Percentiles rank a stretch among this genome's conserved stretches.
phyloP scores from a whole-genome alignment of 2,329 filamentous ascomycete genomes.

The Coniochaeta sp. region DNA sequence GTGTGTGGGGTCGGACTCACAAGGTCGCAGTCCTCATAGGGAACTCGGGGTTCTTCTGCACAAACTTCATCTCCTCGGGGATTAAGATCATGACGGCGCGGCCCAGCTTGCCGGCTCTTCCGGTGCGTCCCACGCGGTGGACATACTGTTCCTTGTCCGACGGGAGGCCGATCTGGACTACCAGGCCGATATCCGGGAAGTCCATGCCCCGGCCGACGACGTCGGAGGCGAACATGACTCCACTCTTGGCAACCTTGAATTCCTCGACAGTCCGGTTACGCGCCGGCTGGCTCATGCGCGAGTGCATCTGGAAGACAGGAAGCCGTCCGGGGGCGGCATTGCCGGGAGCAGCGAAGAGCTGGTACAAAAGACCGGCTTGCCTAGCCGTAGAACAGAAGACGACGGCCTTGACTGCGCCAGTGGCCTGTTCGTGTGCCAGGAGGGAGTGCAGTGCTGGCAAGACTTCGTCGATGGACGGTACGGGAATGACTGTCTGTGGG shows the following conservation, averaged over 20 bases:
- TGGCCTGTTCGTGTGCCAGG: slow-evolving; percentile 35
- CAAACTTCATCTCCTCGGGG: slow-evolving; percentile 17
- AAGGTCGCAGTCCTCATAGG: slow-evolving; percentile 13
- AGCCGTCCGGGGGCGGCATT: slow-evolving; percentile 28
- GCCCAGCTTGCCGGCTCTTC: slow-evolving; percentile 18
- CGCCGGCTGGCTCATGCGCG: slow-evolving; percentile 41
- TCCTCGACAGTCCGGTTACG: slow-evolving; percentile 53
- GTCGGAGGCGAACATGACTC: slow-evolving; percentile 61
- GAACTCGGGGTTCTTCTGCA: slow-evolving; percentile 13
- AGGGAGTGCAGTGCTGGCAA: slow-evolving; percentile 50
- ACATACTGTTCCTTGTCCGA: slow-evolving; percentile 50
- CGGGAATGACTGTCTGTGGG: slow-evolving; percentile 61
- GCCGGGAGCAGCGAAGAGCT: slow-evolving; percentile 29
- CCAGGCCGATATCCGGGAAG: slow-evolving; percentile 46
- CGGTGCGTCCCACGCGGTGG: slow-evolving; percentile 46
- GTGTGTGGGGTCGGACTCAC: slow-evolving; percentile 6
- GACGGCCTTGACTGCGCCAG: slow-evolving; percentile 69
- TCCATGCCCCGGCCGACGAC: slow-evolving; percentile 68
- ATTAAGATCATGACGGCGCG: slow-evolving; percentile 15
- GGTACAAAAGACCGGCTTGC: slow-evolving; percentile 42
- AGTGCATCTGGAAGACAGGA: slow-evolving; percentile 38
- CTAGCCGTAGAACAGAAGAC: slow-evolving; percentile 64
- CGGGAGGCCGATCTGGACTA: slow-evolving; percentile 51
- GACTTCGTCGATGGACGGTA: slow-evolving; percentile 66
- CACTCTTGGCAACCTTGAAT: slow-evolving; percentile 44